phyloP scores from a whole-genome alignment of 2,329 filamentous ascomycete genomes.

The Sclerotinia trifoliorum region DNA sequence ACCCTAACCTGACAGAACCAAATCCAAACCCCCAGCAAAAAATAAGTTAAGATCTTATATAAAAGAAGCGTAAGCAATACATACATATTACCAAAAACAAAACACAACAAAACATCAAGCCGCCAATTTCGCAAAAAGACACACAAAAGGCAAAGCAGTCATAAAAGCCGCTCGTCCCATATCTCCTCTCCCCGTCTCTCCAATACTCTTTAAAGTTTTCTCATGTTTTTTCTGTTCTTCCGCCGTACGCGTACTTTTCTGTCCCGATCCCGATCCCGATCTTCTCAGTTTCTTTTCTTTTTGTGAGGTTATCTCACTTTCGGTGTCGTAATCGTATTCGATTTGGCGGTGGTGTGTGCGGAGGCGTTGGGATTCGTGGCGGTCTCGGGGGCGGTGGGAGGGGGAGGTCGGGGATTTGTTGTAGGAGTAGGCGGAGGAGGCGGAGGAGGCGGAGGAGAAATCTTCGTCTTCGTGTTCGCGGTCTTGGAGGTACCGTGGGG shows the following conservation, averaged over 20 bases:
- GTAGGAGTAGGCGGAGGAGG: background rate
- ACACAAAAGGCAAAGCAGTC: slow-evolving; percentile 9
- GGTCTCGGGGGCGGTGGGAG: background rate
- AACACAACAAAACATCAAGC: background rate
- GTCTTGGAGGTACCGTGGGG: background rate
- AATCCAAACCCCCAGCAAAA: background rate
- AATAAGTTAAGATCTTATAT: no score
- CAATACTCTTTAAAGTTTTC: slow-evolving; percentile 10
- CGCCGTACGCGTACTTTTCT: background rate
- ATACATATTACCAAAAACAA: no score
- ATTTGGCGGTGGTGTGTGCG: background rate
- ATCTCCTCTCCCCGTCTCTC: slow-evolving; percentile 3
- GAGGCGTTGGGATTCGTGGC: background rate
- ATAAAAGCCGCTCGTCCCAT: slow-evolving; percentile 16
- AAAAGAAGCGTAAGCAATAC: background rate
- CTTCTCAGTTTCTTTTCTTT: background rate
- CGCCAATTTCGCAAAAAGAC: slow-evolving; percentile 9
- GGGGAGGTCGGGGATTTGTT: background rate
- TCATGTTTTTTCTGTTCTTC: slow-evolving; percentile 13
- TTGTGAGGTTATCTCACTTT: background rate
- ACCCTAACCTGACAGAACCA: background rate
- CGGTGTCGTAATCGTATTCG: slow-evolving; percentile 15
- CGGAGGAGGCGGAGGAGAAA: slow-evolving; percentile 7
- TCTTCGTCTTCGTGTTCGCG: slow-evolving; percentile 23
- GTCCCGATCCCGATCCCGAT: background rate